Conservation (phyloP, 805 yeast species). For the Wickerhamiella sergipiensis region DNA sequence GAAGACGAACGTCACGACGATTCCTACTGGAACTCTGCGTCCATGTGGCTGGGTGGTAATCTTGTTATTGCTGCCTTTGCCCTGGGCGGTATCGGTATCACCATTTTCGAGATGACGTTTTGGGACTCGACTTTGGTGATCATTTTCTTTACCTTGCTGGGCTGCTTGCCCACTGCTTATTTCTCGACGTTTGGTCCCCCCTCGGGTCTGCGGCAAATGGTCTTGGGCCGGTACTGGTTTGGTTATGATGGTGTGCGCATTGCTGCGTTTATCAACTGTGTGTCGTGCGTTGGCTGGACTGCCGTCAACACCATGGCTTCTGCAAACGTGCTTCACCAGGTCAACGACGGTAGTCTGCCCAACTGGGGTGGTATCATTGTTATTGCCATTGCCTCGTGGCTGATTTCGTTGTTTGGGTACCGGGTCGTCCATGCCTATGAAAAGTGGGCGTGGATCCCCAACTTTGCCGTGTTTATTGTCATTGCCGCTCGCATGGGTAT, state of each 20-base stretch:
- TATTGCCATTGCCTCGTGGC: conserved; percentile 47
- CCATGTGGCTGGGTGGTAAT: conserved; percentile 89
- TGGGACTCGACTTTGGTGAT: conserved; percentile 57
- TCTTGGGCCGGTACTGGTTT: conserved; percentile 59
- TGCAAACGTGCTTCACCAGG: conserved; percentile 68
- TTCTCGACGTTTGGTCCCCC: conserved; percentile 73
- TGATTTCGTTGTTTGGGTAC: conserved; percentile 77
- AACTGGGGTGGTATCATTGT: conserved; percentile 86
- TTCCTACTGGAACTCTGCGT: conserved; percentile 54
- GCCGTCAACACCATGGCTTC: conserved; percentile 84
- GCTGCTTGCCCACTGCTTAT: conserved; percentile 68
- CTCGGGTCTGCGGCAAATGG: conserved; percentile 80
- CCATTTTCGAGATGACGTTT: conserved; percentile 54
- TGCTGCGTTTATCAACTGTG: conserved; percentile 59
- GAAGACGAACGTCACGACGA: conserved; percentile 65
- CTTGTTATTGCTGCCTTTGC: conserved; percentile 74
- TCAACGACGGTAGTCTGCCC: conserved; percentile 54
- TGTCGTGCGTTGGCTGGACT: conserved; percentile 93
- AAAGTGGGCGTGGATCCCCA: conserved; percentile 83
- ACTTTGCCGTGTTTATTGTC: conserved; percentile 54
- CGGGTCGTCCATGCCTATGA: conserved; percentile 66
- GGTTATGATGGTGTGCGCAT: conserved; percentile 68
- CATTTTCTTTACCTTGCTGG: conserved; percentile 60
- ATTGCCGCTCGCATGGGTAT: conserved; percentile 64
- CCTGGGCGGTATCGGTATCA: conserved; percentile 57